phyloP scores from a whole-genome alignment of 1,284 basidiomycete genomes.

The Rhodotorula sp. region DNA sequence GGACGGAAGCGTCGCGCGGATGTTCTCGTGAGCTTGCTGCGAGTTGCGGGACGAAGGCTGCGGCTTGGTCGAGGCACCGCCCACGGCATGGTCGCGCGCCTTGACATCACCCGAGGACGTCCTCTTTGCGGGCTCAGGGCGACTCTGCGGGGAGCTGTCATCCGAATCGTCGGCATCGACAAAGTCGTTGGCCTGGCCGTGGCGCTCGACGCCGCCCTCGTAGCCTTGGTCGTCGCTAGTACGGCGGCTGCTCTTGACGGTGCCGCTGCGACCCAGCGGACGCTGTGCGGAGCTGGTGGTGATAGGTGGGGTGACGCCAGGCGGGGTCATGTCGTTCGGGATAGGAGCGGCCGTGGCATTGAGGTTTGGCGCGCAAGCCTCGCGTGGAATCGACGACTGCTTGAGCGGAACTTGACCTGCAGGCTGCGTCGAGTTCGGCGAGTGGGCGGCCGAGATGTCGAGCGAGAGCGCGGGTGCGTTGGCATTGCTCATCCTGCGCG shows the following conservation, averaged over 20 bases:
- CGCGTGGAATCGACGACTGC: slow-evolving; percentile 15
- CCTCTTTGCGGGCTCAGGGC: slow-evolving; percentile 1
- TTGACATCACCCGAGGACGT: neutral
- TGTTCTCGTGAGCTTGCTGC: slow-evolving; percentile 19
- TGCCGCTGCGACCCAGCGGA: slow-evolving; percentile 13
- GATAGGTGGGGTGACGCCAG: slow-evolving; percentile 20
- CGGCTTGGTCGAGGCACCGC: neutral
- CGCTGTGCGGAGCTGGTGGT: neutral
- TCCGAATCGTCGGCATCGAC: slow-evolving; percentile 25
- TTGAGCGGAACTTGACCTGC: slow-evolving; percentile 21
- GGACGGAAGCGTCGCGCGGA: slow-evolving; percentile 16
- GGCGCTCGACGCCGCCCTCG: slow-evolving; percentile 37
- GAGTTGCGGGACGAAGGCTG: slow-evolving; percentile 10
- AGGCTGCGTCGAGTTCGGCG: neutral
- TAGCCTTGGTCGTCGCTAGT: slow-evolving; percentile 31
- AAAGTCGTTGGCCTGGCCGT: slow-evolving; percentile 40
- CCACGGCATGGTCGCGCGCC: slow-evolving; percentile 3
- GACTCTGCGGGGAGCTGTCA: neutral
- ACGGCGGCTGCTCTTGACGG: slow-evolving; percentile 21
- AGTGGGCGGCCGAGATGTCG: slow-evolving; percentile 4
- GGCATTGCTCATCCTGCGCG: slow-evolving; percentile 27
- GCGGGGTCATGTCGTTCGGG: neutral
- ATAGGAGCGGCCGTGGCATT: slow-evolving; percentile 29
- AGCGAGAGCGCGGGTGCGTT: slow-evolving; percentile 10
- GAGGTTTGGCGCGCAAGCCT: slow-evolving; percentile 22